Base-by-base conservation (phyloP, 2,329 filamentous ascomycete species). In the Lachnellula subtilissima region DNA sequence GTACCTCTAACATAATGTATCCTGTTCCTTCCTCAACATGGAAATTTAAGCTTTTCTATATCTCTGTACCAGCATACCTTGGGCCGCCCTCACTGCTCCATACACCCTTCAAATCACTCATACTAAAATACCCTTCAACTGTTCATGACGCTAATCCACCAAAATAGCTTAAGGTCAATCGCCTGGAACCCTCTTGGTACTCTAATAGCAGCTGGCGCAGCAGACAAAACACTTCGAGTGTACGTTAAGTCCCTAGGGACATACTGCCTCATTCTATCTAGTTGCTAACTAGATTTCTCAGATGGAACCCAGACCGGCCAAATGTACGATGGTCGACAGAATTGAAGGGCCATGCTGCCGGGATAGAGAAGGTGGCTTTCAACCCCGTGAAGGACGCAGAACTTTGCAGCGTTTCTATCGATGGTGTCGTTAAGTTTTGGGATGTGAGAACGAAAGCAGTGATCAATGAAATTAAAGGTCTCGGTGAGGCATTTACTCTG, bases 121-220 rank as follows among this genome's bases (percentile, higher is more conserved):
- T 8, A 3, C 14, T 4, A 14, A n/a, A 25, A 32, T 11, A 22
- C 23, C 32, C 12, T 25, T 22, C 19, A 48, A 23, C 14, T 17
- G 4, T 8, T 14, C 37, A 15, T 14, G 36, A 9, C 15, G 22
- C 28, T 39, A 22, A 45, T 25, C 14, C 7, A 40, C 12, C n/a
- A 32, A 25, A 8, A 40, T 42, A 91, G 87, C 61, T 79, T 95
- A 55, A 85, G 89, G 42, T 87, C 88, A 1, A 86, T 97, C 62
- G 86, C 89, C 40, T 97, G 93, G 93, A 96, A 93, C 62, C 89
- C 92, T 0, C 78, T 89, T 0, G 91, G 93, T 36, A 88, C 84
- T 8, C 78, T 94, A 57, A 85, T 97, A 58, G 93, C 93, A 0
- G 95, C 92, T 0, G 91, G 91, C 3, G 82, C 87, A 5, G 76